A percentile compares a stretch with the other conserved stretches of the same genome.
These are phyloP conservation scores for Aureobasidium sp. DNA, from an alignment of 2,329 filamentous ascomycete species.

Conservation along the genomic window DNA sequence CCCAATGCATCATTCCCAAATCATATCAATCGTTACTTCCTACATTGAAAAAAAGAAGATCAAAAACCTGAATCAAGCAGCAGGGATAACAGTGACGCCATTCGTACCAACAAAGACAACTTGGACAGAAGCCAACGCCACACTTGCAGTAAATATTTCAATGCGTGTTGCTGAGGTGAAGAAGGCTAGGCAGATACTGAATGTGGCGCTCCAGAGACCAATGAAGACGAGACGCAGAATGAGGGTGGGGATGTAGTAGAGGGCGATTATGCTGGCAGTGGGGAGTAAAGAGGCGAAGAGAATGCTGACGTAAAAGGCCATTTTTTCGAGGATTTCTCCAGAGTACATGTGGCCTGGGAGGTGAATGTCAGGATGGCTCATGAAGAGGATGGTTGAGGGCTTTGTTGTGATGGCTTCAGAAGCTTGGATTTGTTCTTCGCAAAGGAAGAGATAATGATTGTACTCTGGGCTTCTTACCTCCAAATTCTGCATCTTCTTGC, in stretches of 20 bases:
- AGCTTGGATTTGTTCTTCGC: too few relatives aligned
- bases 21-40: background rate
- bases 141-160: constrained; percentile 24
- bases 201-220: constrained; percentile 22
- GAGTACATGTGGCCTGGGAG: constrained; percentile 6
- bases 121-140: constrained; percentile 24
- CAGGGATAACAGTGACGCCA: background rate
- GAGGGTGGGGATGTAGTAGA: constrained; percentile 22
- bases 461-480: too few relatives aligned
- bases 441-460: too few relatives aligned
- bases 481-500: constrained; percentile 11
- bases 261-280: constrained; percentile 22
- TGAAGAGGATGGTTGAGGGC: too few relatives aligned
- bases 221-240: constrained; percentile 22
- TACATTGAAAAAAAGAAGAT: background rate
- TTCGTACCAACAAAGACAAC: constrained; percentile 25
- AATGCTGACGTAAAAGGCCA: constrained; percentile 17
- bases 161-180: constrained; percentile 23
- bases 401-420: too few relatives aligned
- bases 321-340: background rate
- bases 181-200: constrained; percentile 20
- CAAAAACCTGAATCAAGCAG: background rate
- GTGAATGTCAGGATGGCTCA: too few relatives aligned
- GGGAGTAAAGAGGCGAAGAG: constrained; percentile 22
- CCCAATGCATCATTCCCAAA: background rate